Evolutionary conservation across 805 yeast species (phyloP).

Genomic region (Myxozyma nipponensis): DNA sequence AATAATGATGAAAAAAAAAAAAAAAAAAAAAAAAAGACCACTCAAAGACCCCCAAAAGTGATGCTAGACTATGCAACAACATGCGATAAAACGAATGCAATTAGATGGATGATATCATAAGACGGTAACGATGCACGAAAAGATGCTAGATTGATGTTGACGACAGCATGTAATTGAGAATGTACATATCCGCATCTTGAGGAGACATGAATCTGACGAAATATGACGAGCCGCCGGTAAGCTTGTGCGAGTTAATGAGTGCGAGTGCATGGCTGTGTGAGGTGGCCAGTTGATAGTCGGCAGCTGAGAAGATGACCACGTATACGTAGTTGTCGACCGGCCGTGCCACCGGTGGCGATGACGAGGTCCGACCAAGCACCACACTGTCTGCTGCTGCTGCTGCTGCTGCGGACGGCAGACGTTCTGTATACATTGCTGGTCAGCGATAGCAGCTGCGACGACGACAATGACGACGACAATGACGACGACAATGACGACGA

Average conservation of each 20-base stretch:
- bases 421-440: too few relatives aligned
- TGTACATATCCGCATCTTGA: constrained; percentile 11
- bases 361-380: too few relatives aligned
- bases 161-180: constrained; percentile 5
- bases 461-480: too few relatives aligned
- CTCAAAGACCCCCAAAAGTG: too few relatives aligned
- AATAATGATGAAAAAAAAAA: too few relatives aligned
- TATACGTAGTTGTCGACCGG: too few relatives aligned
- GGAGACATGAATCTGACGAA: constrained; percentile 12
- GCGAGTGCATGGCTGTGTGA: neutral
- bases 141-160: neutral
- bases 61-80: neutral
- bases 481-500: too few relatives aligned
- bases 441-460: too few relatives aligned
- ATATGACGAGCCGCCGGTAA: constrained; percentile 8
- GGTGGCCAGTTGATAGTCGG: neutral
- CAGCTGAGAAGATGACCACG: neutral
- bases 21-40: too few relatives aligned
- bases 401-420: neutral
- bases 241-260: neutral
- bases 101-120: neutral
- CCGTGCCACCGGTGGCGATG: too few relatives aligned
- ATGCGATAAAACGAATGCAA: neutral
- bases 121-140: neutral
- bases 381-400: neutral